Evolutionary conservation across 1,139 yeast species (phyloP).

Genomic region (Suhomyces bribrorum): DNA sequence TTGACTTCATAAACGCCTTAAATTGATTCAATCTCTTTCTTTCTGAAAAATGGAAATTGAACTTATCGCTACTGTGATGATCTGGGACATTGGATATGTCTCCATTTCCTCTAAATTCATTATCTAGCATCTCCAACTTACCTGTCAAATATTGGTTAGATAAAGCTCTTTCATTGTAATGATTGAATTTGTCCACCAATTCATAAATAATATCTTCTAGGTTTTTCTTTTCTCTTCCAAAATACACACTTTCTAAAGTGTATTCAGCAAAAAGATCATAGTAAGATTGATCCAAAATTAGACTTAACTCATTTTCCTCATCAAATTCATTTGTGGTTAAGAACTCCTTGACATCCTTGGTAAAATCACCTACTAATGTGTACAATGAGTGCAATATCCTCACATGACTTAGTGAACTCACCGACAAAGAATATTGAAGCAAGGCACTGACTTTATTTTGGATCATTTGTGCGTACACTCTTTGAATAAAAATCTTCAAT

Average conservation of each 20-base stretch:
- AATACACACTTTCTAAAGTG: slow-evolving; percentile 66
- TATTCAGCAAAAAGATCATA: slow-evolving; percentile 74
- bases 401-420: slow-evolving; percentile 73
- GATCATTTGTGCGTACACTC: slow-evolving; percentile 76
- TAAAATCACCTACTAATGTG: slow-evolving; percentile 60
- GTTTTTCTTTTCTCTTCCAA: slow-evolving; percentile 70
- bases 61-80: slow-evolving; percentile 25
- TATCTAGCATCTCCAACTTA: slow-evolving; percentile 43
- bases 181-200: slow-evolving; percentile 52
- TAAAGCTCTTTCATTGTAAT: slow-evolving; percentile 52
- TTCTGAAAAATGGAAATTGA: slow-evolving; percentile 40
- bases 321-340: slow-evolving; percentile 50
- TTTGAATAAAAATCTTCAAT: slow-evolving; percentile 66
- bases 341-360: slow-evolving; percentile 64
- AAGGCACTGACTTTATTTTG: slow-evolving; percentile 67
- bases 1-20: slow-evolving; percentile 42
- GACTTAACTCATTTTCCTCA: slow-evolving; percentile 45
- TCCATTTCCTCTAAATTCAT: slow-evolving; percentile 17
- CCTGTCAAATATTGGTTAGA: slow-evolving; percentile 47
- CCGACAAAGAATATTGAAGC: slow-evolving; percentile 62
- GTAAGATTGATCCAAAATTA: slow-evolving; percentile 69
- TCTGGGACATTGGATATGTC: slow-evolving; percentile 11
- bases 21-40: slow-evolving; percentile 44
- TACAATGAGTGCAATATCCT: slow-evolving; percentile 72
- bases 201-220: slow-evolving; percentile 61